Evolutionary conservation across 2,329 filamentous ascomycete species (phyloP).

Genomic region (Penicillium sp.): DNA sequence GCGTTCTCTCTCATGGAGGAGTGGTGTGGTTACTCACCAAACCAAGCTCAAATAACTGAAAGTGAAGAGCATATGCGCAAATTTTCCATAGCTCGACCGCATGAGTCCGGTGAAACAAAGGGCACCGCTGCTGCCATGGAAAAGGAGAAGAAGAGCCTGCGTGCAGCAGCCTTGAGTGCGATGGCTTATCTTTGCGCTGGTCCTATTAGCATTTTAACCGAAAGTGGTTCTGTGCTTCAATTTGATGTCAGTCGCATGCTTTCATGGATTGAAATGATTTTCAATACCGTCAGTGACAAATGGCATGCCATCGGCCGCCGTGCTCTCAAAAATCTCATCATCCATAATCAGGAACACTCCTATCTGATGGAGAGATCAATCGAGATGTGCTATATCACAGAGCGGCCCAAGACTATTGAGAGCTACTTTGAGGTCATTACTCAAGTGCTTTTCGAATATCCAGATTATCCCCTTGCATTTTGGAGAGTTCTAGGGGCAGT

Average conservation of each 20-base stretch:
- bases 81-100: conserved; percentile 75
- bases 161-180: conserved; percentile 85
- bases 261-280: conserved; percentile 92
- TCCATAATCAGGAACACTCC: conserved; percentile 83
- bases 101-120: conserved; percentile 68
- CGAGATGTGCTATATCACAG: conserved; percentile 81
- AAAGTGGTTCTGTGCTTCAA: conserved; percentile 80
- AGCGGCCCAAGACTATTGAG: conserved; percentile 77
- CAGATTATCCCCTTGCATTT: conserved; percentile 79
- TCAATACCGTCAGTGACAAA: conserved; percentile 85
- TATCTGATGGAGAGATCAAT: conserved; percentile 88
- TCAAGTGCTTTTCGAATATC: conserved; percentile 77
- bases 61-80: conserved; percentile 86
- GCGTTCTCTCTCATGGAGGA: conserved; percentile 97
- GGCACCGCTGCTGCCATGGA: conserved; percentile 87
- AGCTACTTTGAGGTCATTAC: conserved; percentile 95
- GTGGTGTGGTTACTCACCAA: conserved; percentile 96
- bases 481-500: conserved; percentile 89
- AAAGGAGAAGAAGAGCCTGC: conserved; percentile 90
- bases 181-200: conserved; percentile 89
- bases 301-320: conserved; percentile 86
- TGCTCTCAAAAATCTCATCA: conserved; percentile 83
- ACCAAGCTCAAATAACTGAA: conserved; percentile 76
- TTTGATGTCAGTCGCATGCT: conserved; percentile 93
- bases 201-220: conserved; percentile 81